Evolutionary conservation across 1,284 basidiomycete genomes (phyloP), one percentile per base, ranked within the genome.

Genomic region (Cryptococcus depauperatus): DNA sequence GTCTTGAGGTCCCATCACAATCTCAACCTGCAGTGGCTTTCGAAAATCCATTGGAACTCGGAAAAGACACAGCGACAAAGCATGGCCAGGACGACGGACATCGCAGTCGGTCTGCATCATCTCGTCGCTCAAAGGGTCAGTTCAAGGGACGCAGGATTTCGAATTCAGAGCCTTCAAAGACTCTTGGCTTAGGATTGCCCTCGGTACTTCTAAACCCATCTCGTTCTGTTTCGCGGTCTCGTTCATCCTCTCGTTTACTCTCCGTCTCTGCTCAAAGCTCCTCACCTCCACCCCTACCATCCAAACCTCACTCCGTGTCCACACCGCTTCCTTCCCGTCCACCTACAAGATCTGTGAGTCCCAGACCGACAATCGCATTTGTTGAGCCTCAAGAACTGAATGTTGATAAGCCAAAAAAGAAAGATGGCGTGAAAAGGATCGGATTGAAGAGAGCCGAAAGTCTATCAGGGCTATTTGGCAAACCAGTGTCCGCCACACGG

Each of bases 21-120:
- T 67, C 34, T 57, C 66, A 34, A 69, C 65, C 0, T 65, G 65
- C 3, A 62, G 59, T 40, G 63, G 60, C 28, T 65, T 65, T 0
- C 45, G 49, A 5, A 56, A 57, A 39, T 43, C 48, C 16, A 30
- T 39, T 3, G 19, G 18, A 14, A 6, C 35, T 41, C 11, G 29
- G 16, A 37, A 54, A 51, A 33, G 23, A 7, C 28, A 42, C 19
- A 41, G 35, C 43, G 32, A 41, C 37, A 9, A 43, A 40, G 18
- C 43, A 37, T 25, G 21, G 35, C 1, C 35, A 35, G n/a, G 19
- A 39, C 14, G 38, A 30, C 7, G 43, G 41, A 10, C 21, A 46
- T 21, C 40, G 41, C 25, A 55, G 50, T 35, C 33, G 49, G 8
- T 60, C 54, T 23, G 44, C 44, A 6, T 41, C 41, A 16, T 11